These are phyloP conservation scores for Sphagnum magellanicum DNA, from an alignment of 228 moss, liverwort and hornwort genomes.

Conservation along the genomic window DNA sequence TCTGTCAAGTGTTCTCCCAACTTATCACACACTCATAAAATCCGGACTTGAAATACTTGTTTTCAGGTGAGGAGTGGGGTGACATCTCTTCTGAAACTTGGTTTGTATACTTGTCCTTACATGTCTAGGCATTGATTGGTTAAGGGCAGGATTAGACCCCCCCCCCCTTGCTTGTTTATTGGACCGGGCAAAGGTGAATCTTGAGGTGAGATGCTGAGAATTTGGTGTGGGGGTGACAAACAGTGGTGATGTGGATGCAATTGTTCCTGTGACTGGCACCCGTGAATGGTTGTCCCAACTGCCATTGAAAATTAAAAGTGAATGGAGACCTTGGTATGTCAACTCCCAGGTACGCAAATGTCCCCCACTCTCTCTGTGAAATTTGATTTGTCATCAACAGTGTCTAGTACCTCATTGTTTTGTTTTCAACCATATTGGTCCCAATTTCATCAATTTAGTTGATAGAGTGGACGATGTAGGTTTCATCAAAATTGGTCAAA, in stretches of 20 bases:
- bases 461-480: background rate
- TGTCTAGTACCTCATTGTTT: too few species aligned
- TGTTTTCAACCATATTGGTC: too few species aligned
- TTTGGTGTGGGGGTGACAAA: background rate
- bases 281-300: constrained; percentile 73
- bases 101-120: too few species aligned
- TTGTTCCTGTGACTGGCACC: constrained; percentile 94
- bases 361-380: background rate
- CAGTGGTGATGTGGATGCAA: constrained; percentile 94
- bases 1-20: constrained; percentile 62
- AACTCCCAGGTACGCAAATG: constrained; percentile 50
- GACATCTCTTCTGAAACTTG: too few species aligned
- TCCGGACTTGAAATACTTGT: constrained; percentile 67
- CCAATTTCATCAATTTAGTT: background rate
- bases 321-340: constrained; percentile 76
- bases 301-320: constrained; percentile 43
- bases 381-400: too few species aligned
- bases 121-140: too few species aligned
- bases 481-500: background rate
- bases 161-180: too few species aligned
- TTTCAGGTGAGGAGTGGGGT: constrained; percentile 46
- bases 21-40: constrained; percentile 63
- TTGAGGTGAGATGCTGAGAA: too few species aligned
- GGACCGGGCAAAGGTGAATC: too few species aligned
- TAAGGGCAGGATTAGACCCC: too few species aligned